phyloP scores from a whole-genome alignment of 1,284 basidiomycete species.

The Phellopilus nigrolimitatus region DNA sequence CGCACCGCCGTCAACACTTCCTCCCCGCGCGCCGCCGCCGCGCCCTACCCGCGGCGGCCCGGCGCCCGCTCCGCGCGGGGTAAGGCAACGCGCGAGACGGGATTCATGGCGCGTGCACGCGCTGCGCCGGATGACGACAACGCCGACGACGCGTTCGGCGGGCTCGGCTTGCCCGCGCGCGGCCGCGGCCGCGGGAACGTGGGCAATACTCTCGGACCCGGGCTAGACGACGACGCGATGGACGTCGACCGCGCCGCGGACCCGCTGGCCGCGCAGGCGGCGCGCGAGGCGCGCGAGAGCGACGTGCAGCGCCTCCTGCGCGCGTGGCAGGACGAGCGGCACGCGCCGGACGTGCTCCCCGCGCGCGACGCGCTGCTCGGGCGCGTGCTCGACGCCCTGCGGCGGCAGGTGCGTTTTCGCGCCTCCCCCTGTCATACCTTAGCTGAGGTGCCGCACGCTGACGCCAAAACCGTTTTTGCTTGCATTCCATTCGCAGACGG shows the following conservation, averaged over 20 bases:
- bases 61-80: no score
- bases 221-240: no score
- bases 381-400: conserved; percentile 72
- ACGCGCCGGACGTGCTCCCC: conserved; percentile 74
- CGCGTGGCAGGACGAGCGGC: conserved; percentile 84
- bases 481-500: no score
- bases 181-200: not conserved
- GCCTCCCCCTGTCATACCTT: no score
- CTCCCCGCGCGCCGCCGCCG: not conserved
- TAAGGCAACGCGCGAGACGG: no score
- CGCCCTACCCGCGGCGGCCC: not conserved
- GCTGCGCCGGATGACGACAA: conserved; percentile 5
- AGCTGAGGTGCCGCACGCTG: no score
- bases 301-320: conserved; percentile 62
- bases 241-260: conserved; percentile 9
- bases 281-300: conserved; percentile 31
- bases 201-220: no score
- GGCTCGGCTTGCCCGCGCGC: conserved; percentile 10
- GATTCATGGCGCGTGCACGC: no score
- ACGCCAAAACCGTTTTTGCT: no score
- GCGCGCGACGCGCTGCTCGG: conserved; percentile 74
- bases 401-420: conserved; percentile 68
- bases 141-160: conserved; percentile 7
- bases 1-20: not conserved
- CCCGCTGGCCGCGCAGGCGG: not conserved